Evolutionary conservation across 2,329 filamentous ascomycete species (phyloP).

Genomic region (Aureobasidium vineae): DNA sequence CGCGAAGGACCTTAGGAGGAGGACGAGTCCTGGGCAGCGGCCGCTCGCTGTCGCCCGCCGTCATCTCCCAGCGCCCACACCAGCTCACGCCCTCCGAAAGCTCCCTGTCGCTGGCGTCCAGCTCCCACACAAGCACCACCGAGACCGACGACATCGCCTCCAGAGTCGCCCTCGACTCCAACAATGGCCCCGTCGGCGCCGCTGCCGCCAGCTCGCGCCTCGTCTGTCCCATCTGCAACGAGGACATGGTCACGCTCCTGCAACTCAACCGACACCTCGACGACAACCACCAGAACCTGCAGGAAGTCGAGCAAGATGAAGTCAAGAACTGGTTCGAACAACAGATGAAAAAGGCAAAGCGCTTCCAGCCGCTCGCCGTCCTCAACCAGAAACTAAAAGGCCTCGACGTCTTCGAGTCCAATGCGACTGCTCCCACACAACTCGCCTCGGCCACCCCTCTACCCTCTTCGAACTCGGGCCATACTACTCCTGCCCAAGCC

Average conservation of each 20-base stretch:
- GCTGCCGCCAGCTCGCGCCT: conserved; percentile 64
- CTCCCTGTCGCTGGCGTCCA: conserved; percentile 65
- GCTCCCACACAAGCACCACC: conserved; percentile 70
- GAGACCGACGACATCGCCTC: conserved; percentile 76
- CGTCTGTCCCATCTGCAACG: conserved; percentile 95
- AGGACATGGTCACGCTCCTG: conserved; percentile 74
- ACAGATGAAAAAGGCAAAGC: conserved; percentile 89
- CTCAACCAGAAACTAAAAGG: conserved; percentile 93
- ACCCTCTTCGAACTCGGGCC: conserved; percentile 34
- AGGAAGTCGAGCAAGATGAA: conserved; percentile 85
- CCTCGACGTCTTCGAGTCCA: conserved; percentile 90
- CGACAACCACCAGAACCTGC: conserved; percentile 84
- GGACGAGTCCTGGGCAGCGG: conserved; percentile 88
- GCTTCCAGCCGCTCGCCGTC: conserved; percentile 85
- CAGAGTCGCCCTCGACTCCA: conserved; percentile 68
- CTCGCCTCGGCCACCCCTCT: conserved; percentile 39
- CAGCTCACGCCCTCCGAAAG: conserved; percentile 65
- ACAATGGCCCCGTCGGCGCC: conserved; percentile 50
- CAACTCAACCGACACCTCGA: conserved; percentile 66
- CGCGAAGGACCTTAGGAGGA: conserved; percentile 78
- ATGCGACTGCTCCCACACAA: conserved; percentile 50
- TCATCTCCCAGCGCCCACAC: conserved; percentile 42
- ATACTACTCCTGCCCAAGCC: conserved; percentile 39
- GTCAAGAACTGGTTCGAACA: conserved; percentile 97
- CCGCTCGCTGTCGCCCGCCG: conserved; percentile 70